These are phyloP conservation scores for Ganoderma lucidum DNA, from an alignment of 1,284 basidiomycete genomes.

Conservation along the genomic window DNA sequence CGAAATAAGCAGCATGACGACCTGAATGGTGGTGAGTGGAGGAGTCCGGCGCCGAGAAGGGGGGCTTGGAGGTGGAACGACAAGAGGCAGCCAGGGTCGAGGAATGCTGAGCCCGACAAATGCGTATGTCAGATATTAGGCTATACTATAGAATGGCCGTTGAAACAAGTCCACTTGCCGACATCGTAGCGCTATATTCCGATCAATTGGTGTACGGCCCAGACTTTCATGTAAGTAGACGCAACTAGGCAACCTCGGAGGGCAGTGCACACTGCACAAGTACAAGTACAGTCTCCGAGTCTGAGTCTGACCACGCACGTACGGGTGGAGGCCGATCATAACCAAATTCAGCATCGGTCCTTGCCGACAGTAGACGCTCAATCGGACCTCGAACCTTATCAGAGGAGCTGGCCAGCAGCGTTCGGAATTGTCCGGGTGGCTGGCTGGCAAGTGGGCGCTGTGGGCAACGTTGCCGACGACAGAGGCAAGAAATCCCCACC, in stretches of 20 bases:
- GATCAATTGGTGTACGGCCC: not conserved
- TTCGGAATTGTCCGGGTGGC: conserved; percentile 44
- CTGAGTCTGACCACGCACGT: too few species aligned
- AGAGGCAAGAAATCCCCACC: conserved; percentile 37
- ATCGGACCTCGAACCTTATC: not conserved
- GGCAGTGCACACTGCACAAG: too few species aligned
- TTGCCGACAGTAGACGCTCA: not conserved
- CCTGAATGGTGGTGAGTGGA: not conserved
- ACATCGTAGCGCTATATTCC: not conserved
- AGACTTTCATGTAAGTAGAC: not conserved
- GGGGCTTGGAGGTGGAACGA: not conserved
- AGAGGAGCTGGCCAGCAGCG: conserved; percentile 37
- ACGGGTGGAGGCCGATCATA: not conserved
- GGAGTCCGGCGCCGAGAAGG: not conserved
- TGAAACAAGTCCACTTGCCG: not conserved
- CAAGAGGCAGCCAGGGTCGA: not conserved
- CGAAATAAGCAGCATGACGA: not conserved
- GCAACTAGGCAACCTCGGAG: too few species aligned
- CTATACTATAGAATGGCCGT: not conserved
- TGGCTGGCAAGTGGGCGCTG: conserved; percentile 27
- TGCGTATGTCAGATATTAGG: not conserved
- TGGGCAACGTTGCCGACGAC: conserved; percentile 18
- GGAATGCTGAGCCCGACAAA: not conserved
- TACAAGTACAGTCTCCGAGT: too few species aligned
- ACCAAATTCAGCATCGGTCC: not conserved